Evolutionary conservation across 1,284 basidiomycete species (phyloP), one percentile per base, ranked within the genome.

Genomic region (Xerocomus nothofagi): DNA sequence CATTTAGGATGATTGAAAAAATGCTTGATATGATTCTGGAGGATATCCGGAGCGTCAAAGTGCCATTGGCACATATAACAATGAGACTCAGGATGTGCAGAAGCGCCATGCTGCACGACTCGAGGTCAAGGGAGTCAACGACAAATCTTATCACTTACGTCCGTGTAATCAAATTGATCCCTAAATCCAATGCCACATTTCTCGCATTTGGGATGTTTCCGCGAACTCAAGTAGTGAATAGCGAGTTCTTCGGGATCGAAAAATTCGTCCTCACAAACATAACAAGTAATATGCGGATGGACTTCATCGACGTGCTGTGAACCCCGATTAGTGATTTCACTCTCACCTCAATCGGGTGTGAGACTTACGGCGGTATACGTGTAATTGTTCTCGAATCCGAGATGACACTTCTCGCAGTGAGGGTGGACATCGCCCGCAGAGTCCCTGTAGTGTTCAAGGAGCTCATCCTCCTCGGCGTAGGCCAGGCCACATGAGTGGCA

Each of bases 41-140:
- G 46, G 34, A 56, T 39, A 15, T 62, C 53, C 5, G 62, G 49
- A 11, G 55, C 56, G 32, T 67, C 67, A 48, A 67, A 71, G 40
- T 70, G 66, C 68, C 68, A 67, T 18, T 67, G 68, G 40, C 65
- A 67, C 18, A 66, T 33, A 47, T 65, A 51, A 36, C 65, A 67
- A 26, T 70, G 65, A 39, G 55, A 55, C 31, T 67, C 68, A 4
- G 65, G 67, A 48, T 67, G 65, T 29, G 52, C 51, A 6, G 54
- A 62, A 33, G 56, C 66, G 14, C 67, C 65, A 37, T 67, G 65
- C 65, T 67, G 34, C 37, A 36, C 24, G 11, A 41, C 43, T 18
- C 34, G 8, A 44, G 44, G 43, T 65, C 44, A 55, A 47, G 32
- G 27, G 39, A 21, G 36, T 11, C 7, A 29, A 39, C 4, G 18